Evolutionary conservation across 768 basidiomycete genomes (phyloP), one percentile per base, ranked within the genome.

Genomic region (Termitomyces sp.): DNA sequence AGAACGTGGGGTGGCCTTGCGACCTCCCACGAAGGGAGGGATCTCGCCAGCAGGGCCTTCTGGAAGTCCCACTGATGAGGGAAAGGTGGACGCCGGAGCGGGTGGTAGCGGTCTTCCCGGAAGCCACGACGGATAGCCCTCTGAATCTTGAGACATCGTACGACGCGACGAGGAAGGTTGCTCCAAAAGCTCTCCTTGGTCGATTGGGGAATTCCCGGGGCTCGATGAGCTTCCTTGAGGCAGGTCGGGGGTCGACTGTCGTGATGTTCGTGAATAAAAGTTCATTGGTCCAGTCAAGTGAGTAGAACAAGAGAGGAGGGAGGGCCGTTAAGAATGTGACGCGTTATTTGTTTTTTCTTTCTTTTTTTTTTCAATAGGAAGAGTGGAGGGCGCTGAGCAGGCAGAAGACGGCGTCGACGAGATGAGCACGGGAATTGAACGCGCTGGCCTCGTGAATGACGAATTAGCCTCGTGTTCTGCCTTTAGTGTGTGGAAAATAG

Each of bases 81-180:
- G 83, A 55, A 88, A 71, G 1, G 87, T 90, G 10, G 87, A 88
- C 4, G 81, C 81, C 3, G 92, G 91, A 8, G 82, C 83, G 0
- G 91, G 91, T 0, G 83, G 88, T 16, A 84, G 85, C 2, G 92
- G 91, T 15, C 91, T 80, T 58, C 76, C 82, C 18, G 91, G 91
- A 1, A 93, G 84, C 91, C 91, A 93, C 24, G 88, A 86, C 3
- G 91, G 91, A 68, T 93, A 93, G 15, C 85, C 85, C 62, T 89
- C 88, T 18, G 76, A 79, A 64, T 82, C 80, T 52, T 71, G 70
- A 33, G 76, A 75, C 67, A 68, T 69, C 56, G 69, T 69, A 47
- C 65, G 63, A 42, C 66, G 70, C 18, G 71, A 68, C 29, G 66
- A 70, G 9, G 72, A 72, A 20, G 69, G 73, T 47, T 70, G 67